Base-by-base conservation (phyloP, 192 early-diverging fungal species). In the Diversispora epigaea region DNA sequence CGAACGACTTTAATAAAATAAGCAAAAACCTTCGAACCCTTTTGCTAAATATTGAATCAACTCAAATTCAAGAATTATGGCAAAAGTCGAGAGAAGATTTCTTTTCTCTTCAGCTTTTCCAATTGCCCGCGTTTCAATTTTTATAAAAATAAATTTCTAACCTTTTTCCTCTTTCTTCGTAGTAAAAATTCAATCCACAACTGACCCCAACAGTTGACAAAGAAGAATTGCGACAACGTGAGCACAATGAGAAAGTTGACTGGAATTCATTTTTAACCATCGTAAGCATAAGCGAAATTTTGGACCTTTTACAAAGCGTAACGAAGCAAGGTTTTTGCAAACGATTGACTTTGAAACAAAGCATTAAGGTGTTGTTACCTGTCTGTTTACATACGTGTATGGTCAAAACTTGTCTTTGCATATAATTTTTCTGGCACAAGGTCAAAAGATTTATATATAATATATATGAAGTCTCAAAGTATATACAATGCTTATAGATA, bases 41-140 rank as follows among this genome's bases (percentile, higher is more conserved):
- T 43, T 41, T 65, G 6, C 10, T n/a, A 10, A 5, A 22, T 39
- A 6, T 41, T 39, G 40, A 40, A 40, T 22, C 4, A 15, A 2
- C 63, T 4, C 14, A 14, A 25, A 65, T 41, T 4, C 63, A 65
- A 65, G 17, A 65, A 44, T 43, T 65, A 4, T 65, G 63, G 63
- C 39, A 44, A n/a, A 39, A 39, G 3, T 39, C 63, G 11, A 5
- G 63, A 44, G 11, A 17, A 9, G 43, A 39, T 10, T 65, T 43
- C 14, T 15, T 43, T 4, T 10, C 8, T 43, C 40, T 65, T 22
- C 12, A 21, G 43, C 7, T 7, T 64, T 64, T n/a, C 40, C 41
- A 17, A 43, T 17, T 52, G 11, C 12, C 10, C 0, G 4, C 17
- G 9, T 52, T 52, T 4, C 17, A 5, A 6, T 21, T 64, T 41